Conservation (phyloP, 257 asterid genomes). For the Lycium ferocissimum region DNA sequence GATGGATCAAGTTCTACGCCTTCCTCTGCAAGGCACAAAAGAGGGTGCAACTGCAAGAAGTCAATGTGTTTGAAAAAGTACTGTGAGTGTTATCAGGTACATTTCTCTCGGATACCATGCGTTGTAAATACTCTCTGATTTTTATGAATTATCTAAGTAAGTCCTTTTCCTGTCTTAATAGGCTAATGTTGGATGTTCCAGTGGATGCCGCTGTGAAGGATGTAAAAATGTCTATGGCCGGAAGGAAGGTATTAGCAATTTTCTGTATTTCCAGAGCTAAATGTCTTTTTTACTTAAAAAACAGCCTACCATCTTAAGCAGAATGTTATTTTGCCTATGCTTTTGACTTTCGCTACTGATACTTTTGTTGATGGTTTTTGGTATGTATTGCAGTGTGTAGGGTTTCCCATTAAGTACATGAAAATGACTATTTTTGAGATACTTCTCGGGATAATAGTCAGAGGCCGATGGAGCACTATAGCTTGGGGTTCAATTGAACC, state of each 20-base stretch:
- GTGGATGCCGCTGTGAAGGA: conserved; percentile 89
- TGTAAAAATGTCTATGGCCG: conserved; percentile 71
- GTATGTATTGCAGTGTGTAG: neutral
- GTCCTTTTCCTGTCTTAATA: conserved; percentile 37
- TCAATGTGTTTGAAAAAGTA: conserved; percentile 84
- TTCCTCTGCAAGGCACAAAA: conserved; percentile 75
- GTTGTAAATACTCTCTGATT: neutral
- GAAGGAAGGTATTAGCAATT: conserved; percentile 65
- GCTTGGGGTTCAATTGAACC: no score
- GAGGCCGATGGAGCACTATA: no score
- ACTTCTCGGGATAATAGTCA: neutral
- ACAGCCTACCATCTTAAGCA: conserved; percentile 4
- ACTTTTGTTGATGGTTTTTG: neutral
- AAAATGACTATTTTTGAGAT: neutral
- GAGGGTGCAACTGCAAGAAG: conserved; percentile 91
- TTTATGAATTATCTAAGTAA: conserved; percentile 23
- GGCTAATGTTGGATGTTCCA: conserved; percentile 86
- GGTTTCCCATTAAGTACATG: conserved; percentile 4
- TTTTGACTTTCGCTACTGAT: neutral
- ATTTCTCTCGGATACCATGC: neutral
- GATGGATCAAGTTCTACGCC: conserved; percentile 54
- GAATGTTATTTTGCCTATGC: neutral
- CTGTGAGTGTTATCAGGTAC: conserved; percentile 91
- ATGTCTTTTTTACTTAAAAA: neutral
- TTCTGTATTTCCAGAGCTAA: conserved; percentile 12